A percentile compares a stretch with the other conserved stretches of the same genome.
Conservation (phyloP, 2,329 filamentous ascomycete species). For the Cercospora canescens region DNA sequence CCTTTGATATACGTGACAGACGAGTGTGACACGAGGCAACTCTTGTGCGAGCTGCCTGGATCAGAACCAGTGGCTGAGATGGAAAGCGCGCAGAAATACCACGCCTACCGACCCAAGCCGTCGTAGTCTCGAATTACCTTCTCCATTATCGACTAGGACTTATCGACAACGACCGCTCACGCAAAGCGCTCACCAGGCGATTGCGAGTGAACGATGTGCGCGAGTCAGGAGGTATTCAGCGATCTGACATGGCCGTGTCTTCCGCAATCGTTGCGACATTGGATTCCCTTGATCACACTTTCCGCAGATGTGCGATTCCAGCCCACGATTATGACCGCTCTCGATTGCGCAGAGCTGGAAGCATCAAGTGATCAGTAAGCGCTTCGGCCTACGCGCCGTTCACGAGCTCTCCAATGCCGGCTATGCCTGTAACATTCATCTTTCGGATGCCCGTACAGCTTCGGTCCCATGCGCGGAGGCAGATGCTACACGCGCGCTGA, state of each 20-base stretch:
- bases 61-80: neutral
- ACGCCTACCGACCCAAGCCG: slow-evolving; percentile 2
- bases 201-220: neutral
- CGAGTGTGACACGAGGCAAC: neutral
- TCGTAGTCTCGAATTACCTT: neutral
- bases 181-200: neutral
- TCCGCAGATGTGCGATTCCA: neutral
- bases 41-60: slow-evolving; percentile 1
- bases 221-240: neutral
- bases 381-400: neutral
- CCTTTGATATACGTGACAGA: slow-evolving; percentile 5
- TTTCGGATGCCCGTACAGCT: no score
- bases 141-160: no score
- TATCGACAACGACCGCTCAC: no score
- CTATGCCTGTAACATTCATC: neutral
- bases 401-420: neutral
- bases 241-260: neutral
- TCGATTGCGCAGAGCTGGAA: neutral
- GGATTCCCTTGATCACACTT: neutral
- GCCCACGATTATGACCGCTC: neutral
- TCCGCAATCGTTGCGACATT: neutral
- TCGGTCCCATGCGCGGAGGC: no score
- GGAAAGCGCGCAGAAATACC: slow-evolving; percentile 5
- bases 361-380: neutral
- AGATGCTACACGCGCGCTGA: no score